Conservation (phyloP, 306 rosid genomes). For the Geum urbanum region DNA sequence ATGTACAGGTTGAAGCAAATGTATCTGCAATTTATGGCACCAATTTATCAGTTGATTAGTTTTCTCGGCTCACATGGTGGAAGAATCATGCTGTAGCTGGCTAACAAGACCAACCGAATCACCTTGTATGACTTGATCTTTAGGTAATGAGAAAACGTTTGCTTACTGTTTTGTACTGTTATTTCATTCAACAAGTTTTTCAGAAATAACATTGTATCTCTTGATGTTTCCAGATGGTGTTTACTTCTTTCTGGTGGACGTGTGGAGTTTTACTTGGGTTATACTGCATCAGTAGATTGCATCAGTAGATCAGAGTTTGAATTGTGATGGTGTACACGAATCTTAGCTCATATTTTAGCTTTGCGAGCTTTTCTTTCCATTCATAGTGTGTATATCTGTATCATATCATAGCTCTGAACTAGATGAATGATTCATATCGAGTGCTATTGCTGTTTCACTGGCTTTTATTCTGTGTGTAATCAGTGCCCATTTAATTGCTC, state of each 20-base stretch:
- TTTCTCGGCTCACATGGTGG: constrained; percentile 29
- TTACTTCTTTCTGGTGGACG: constrained; percentile 38
- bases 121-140: constrained; percentile 29
- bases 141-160: constrained; percentile 40
- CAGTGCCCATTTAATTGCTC: neutral
- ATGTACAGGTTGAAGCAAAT: constrained; percentile 28
- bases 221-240: constrained; percentile 34
- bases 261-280: constrained; percentile 42
- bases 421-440: constrained; percentile 43
- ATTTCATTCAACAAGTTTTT: neutral
- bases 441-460: constrained; percentile 12
- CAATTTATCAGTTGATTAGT: constrained; percentile 26
- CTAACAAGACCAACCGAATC: constrained; percentile 39
- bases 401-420: constrained; percentile 40
- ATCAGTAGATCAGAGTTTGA: constrained; percentile 41
- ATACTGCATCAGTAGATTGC: constrained; percentile 25
- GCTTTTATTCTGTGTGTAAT: constrained; percentile 1
- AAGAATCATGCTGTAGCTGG: constrained; percentile 32
- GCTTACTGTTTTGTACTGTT: neutral
- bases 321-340: constrained; percentile 36
- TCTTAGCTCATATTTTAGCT: constrained; percentile 41
- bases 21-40: constrained; percentile 22
- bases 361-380: constrained; percentile 36
- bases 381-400: constrained; percentile 52
- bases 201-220: constrained; percentile 19